Base-by-base conservation (phyloP, 148 eudicot genomes). In the Mesembryanthemum crystallinum region DNA sequence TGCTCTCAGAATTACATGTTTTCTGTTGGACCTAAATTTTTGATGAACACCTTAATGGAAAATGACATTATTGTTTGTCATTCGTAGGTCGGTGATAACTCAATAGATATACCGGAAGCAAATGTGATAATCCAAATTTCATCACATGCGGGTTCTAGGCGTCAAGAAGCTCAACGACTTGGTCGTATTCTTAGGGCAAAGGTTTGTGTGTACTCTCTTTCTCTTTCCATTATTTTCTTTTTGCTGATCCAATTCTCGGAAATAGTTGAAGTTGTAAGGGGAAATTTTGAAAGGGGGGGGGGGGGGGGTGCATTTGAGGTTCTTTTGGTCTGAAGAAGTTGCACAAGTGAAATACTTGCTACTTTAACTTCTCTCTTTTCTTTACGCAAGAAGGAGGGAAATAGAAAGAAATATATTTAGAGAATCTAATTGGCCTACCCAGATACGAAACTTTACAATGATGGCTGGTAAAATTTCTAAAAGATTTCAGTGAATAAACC, bases 181-280 rank as follows among this genome's bases (percentile, higher is more conserved):
- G 98, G 98, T 72, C 98, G 98, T 92, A 95, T 95, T 90, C 98
- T 95, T 76, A 95, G 98, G 88, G 98, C 98, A 17, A 95, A 95
- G 96, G 98, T 94, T 71, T 66, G 80, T 67, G 51, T 77, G 55
- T 49, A 24, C 27, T 33, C 33, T 52, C 64, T n/a, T 27, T 42
- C 32, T 68, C 47, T 62, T 4, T 7, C 20, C 51, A 18, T n/a
- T 27, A 42, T 28, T 24, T 29, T 32, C 67, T 55, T 51, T 3
- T 7, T 8, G 42, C 10, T 4, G 45, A 45, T 72, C 42, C 7
- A 42, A 0, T 18, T 43, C 15, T 61, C 67, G 20, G 20, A n/a
- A n/a, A n/a, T n/a, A n/a, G 18, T 62, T 10, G 30, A 21, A 24
- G 35, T 27, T n/a, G n/a, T n/a, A n/a, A n/a, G n/a, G n/a, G n/a